Evolutionary conservation across 2,329 filamentous ascomycete species (phyloP), one percentile per base, ranked within the genome.

Genomic region (Diaporthe destruens): DNA sequence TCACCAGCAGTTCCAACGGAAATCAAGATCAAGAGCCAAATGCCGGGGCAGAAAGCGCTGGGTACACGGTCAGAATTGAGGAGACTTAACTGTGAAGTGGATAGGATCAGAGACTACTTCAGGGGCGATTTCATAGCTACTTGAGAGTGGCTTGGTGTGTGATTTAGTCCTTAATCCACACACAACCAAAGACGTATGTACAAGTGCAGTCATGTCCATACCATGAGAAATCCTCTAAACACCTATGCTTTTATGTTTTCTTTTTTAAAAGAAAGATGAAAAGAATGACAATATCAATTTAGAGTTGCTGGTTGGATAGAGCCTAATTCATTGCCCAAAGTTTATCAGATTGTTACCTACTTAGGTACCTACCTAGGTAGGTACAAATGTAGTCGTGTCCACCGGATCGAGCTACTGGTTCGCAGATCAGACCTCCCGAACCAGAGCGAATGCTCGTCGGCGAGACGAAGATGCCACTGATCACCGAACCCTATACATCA

Each of bases 21-120:
- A 34, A n/a, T 34, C 20, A 72, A 74, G 25, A 39, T 36, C 55
- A 68, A 59, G 44, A 14, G 49, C n/a, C 39, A 34, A 6, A 34
- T 39, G 5, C 20, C 59, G 20, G 56, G 57, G 42, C 39, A 66
- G 18, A 74, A 57, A 29, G 56, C 59, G 2, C 7, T 69, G 2
- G 69, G 69, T 18, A 49, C 29, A n/a, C 49, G 42, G 20, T 42
- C 61, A n/a, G 63, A 57, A 6, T 36, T 61, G 3, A 36, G 54
- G 29, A 49, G 14, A 51, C 16, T 29, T 14, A n/a, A 49, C 25
- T 34, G 36, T 34, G 2, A 34, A 9, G 18, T 47, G 12, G 4
- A 29, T 20, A 7, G 29, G 20, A 47, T 47, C 44, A 20, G 20
- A 44, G 16, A 16, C 3, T 44, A 16, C 3, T 44, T 18, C 14